These are phyloP conservation scores for Terfezia claveryi DNA, from an alignment of 495 filamentous ascomycete species.

Conservation along the genomic window DNA sequence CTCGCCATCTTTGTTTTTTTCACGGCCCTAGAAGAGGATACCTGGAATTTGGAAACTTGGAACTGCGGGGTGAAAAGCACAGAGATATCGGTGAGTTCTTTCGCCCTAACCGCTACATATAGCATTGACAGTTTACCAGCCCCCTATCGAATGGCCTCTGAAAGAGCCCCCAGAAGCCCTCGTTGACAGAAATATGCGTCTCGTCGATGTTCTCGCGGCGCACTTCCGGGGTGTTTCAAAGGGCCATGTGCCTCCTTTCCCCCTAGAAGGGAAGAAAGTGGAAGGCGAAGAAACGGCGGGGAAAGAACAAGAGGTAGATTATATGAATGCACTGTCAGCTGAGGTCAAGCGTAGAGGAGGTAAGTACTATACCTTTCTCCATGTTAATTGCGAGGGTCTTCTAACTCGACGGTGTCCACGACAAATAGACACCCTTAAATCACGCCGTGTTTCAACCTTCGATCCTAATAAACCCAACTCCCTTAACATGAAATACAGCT, in stretches of 20 bases:
- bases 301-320: constrained; percentile 11
- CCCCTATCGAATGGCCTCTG: constrained; percentile 8
- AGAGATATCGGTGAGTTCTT: background rate
- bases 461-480: background rate
- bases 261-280: constrained; percentile 15
- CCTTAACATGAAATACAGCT: background rate
- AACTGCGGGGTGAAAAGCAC: background rate
- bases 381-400: background rate
- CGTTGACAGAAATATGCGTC: constrained; percentile 10
- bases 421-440: background rate
- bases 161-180: constrained; percentile 5
- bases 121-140: background rate
- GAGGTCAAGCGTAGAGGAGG: background rate
- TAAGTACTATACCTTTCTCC: background rate
- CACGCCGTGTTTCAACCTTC: background rate
- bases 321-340: constrained; percentile 9
- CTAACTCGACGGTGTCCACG: background rate
- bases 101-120: background rate
- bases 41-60: constrained; percentile 15
- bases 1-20: constrained; percentile 12
- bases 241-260: constrained; percentile 15
- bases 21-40: constrained; percentile 14
- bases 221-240: constrained; percentile 17
- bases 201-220: constrained; percentile 14
- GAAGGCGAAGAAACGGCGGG: constrained; percentile 13